Evolutionary conservation across 306 rosid species (phyloP), one percentile per base, ranked within the genome.

Genomic region (Abrus pulchellus): DNA sequence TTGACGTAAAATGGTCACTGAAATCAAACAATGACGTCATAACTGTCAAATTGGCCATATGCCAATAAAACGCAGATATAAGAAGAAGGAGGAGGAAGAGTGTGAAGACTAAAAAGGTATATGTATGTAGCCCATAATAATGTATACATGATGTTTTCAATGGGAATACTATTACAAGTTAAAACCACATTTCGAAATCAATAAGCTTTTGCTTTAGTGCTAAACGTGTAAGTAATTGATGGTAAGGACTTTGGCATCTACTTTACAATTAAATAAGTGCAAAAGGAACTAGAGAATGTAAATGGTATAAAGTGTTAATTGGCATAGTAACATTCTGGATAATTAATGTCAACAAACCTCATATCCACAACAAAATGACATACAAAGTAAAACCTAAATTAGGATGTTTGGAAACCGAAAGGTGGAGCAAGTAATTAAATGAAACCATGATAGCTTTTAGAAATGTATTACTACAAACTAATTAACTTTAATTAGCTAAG

Each of bases 1-100:
- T 52, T 83, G 80, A 54, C 62, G 80, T 50, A 75, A 72, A 75
- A 71, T 30, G 65, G 77, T 70, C 68, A 72, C 73, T 57, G 47
- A 68, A 64, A 75, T 83, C 85, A 70, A 87, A 87, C 85, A 76
- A 34, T 70, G 85, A 84, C 75, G 66, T 78, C 53, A 52, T 82
- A 87, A 81, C 80, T 84, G 81, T 83, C 68, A 72, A 74, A 45
- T 69, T 80, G 78, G 82, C 73, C 71, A 60, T 7, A 68, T 12
- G 60, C 62, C 69, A 61, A 55, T 30, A 36, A 59, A 80, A 72
- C 7, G 52, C 30, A 77, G 32, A 43, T 38, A 48, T 13, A 38
- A 36, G 47, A 45, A 74, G 27, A 38, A 36, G 47, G 53, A 74
- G 30, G 30, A 76, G n/a, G 12, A 28, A 5, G 29, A 33, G 80